phyloP scores from a whole-genome alignment of 441 rosid species.

The Eutrema salsugineum region DNA sequence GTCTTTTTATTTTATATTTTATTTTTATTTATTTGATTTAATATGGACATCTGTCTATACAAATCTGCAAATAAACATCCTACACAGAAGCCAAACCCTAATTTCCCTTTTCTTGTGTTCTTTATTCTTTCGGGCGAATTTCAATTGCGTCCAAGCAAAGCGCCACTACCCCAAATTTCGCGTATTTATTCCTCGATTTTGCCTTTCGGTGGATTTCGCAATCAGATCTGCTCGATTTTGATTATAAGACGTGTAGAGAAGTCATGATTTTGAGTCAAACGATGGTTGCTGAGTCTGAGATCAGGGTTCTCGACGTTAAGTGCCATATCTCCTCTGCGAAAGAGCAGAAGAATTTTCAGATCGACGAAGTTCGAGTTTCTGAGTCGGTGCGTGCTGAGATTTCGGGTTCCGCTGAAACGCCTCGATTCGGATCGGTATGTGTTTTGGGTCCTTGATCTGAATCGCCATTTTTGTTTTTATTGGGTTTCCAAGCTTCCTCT shows the following conservation, averaged over 20 bases:
- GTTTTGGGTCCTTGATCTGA: slow-evolving; percentile 8
- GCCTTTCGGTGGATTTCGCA: neutral
- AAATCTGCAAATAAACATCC: slow-evolving; percentile 18
- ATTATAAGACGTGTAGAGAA: neutral
- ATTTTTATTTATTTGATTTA: neutral
- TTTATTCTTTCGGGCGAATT: slow-evolving; percentile 25
- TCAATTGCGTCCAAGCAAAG: slow-evolving; percentile 29
- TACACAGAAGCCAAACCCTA: slow-evolving; percentile 32
- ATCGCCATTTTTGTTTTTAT: neutral
- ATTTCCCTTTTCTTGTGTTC: neutral
- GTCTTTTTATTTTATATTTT: too few species aligned
- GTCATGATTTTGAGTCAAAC: slow-evolving; percentile 46
- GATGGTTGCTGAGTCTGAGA: slow-evolving; percentile 55
- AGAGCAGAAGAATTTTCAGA: slow-evolving; percentile 43
- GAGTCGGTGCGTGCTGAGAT: slow-evolving; percentile 38
- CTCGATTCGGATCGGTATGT: slow-evolving; percentile 35
- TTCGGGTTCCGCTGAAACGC: slow-evolving; percentile 29
- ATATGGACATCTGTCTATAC: neutral
- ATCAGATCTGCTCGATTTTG: slow-evolving; percentile 12
- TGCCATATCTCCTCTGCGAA: slow-evolving; percentile 38
- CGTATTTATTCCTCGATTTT: slow-evolving; percentile 1
- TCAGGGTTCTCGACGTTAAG: slow-evolving; percentile 51
- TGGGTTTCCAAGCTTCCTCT: neutral
- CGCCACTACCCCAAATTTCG: neutral
- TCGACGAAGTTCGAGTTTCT: slow-evolving; percentile 35